Percentiles rank a stretch among this genome's conserved stretches.
phyloP scores from a whole-genome alignment of 306 rosid species.

The Pterocarpus santalinus region DNA sequence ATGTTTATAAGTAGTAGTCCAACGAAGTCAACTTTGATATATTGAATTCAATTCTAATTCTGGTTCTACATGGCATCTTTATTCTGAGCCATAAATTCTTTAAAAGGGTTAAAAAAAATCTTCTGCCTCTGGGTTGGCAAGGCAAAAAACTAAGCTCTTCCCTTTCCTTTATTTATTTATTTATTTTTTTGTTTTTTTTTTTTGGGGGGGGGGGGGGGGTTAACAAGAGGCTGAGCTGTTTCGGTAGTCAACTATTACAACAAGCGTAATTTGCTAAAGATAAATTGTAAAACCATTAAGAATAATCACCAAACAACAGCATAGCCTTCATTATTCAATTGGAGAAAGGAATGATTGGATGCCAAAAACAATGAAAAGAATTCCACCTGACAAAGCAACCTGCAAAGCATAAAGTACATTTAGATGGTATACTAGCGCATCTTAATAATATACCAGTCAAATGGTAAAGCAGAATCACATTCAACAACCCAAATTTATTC shows the following conservation, averaged over 20 bases:
- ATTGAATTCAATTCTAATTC: too few relatives aligned
- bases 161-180: too few relatives aligned
- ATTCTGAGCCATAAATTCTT: constrained; percentile 36
- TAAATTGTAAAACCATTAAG: background rate
- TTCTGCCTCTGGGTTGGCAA: constrained; percentile 18
- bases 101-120: constrained; percentile 12
- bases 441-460: constrained; percentile 13
- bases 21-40: too few relatives aligned
- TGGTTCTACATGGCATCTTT: constrained; percentile 37
- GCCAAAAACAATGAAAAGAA: constrained; percentile 88
- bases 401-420: constrained; percentile 53
- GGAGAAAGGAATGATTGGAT: constrained; percentile 89
- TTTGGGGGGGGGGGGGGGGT: too few relatives aligned
- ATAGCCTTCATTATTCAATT: constrained; percentile 53
- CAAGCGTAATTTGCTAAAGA: constrained; percentile 31
- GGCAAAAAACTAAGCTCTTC: constrained; percentile 30
- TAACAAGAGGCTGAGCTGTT: too few relatives aligned
- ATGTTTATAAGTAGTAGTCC: too few relatives aligned
- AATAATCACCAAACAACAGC: constrained; percentile 59
- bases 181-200: too few relatives aligned
- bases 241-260: constrained; percentile 34
- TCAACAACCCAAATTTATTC: background rate
- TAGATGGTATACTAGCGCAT: constrained; percentile 24
- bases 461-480: constrained; percentile 15
- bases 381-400: constrained; percentile 88